Evolutionary conservation across 2,329 filamentous ascomycete species (phyloP), one percentile per base, ranked within the genome.

Genomic region (Botrytis medusae): DNA sequence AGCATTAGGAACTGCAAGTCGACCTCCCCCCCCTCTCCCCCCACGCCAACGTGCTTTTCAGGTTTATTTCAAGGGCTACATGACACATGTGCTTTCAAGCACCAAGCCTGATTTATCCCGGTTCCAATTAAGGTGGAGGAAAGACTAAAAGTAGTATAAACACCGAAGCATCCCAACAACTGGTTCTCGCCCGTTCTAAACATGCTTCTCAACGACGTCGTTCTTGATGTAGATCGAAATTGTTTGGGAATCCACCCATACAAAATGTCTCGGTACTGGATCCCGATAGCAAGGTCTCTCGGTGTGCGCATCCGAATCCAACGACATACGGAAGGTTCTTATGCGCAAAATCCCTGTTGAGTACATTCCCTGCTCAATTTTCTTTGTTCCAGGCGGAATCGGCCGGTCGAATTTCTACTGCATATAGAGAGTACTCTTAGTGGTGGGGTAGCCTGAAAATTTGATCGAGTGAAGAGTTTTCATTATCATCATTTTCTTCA

Each of bases 181-280:
- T 44, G 48, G 34, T 42, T 32, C 65, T 29, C 10, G 64, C n/a
- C 51, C 32, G n/a, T 32, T 57, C 46, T 20, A 57, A 54, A 57
- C 48, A n/a, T 69, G 65, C 65, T 42, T 69, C 65, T 69, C 48
- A 69, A 57, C 48, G 64, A 68, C 46, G 34, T 44, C 48, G 48
- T 44, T 69, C 65, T 57, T 29, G 6, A 69, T 69, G 48, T 57
- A 42, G 40, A 25, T 57, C 18, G 25, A 20, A 57, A 48, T 22
- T 42, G 29, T 68, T 29, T 7, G 34, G 25, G 32, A 18, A 29
- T 22, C 7, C 25, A 42, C 25, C 48, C 65, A 68, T 68, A 57
- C 34, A 57, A 7, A 42, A 32, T 57, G 64, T 54, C 46, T 51
- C 32, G 64, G 64, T 54, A 68, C 34, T 54, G n/a, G 25, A 68